A percentile compares a stretch with the other conserved stretches of the same genome.
phyloP scores from a whole-genome alignment of 2,329 filamentous ascomycete genomes.

The Arthrocladium fulminans region DNA sequence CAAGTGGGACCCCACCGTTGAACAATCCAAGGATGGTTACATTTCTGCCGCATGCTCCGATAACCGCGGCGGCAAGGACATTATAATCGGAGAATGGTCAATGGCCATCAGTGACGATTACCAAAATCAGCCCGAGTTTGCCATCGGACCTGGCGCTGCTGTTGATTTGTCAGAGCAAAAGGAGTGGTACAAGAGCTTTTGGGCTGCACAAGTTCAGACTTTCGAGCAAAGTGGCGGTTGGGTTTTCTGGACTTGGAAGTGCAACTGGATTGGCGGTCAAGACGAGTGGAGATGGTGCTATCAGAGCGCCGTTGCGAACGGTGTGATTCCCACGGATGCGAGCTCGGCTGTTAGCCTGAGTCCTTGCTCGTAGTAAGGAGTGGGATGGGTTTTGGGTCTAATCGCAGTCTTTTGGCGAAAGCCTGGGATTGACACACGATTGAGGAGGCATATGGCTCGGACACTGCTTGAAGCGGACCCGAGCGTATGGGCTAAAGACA shows the following conservation, averaged over 20 bases:
- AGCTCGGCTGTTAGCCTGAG: conserved; percentile 10
- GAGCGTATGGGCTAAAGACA: no score
- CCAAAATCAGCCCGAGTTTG: neutral
- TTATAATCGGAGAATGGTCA: neutral
- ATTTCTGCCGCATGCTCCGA: neutral
- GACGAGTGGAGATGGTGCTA: conserved; percentile 39
- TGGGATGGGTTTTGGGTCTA: no score
- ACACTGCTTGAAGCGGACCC: no score
- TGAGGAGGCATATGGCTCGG: no score
- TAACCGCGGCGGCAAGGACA: neutral
- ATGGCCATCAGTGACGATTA: neutral
- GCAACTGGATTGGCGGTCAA: neutral
- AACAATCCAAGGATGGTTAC: neutral
- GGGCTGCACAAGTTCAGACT: conserved; percentile 45
- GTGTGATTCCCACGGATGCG: conserved; percentile 31
- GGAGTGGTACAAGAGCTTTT: conserved; percentile 48
- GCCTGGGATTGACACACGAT: no score
- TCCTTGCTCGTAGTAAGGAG: neutral
- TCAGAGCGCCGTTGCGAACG: conserved; percentile 32
- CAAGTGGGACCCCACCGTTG: conserved; percentile 1
- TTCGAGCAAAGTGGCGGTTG: conserved; percentile 38
- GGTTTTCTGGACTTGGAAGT: conserved; percentile 54
- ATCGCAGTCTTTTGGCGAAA: no score
- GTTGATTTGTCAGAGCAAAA: neutral
- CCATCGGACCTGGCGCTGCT: neutral